Evolutionary conservation across 148 eudicot genomes (phyloP).

Genomic region (Pouteria glomerata): DNA sequence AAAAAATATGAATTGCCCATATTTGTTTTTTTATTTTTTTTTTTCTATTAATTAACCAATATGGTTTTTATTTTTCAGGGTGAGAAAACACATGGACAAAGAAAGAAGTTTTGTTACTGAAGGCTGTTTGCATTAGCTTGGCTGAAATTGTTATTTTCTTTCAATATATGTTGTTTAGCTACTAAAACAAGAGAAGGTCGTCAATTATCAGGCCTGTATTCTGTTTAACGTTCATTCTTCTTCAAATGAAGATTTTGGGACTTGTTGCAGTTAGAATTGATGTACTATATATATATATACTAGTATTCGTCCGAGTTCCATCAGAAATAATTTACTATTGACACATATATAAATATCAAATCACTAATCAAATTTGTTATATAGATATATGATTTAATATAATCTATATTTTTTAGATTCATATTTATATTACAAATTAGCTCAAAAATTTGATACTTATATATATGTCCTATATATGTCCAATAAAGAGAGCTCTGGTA

Average conservation of each 20-base stretch:
- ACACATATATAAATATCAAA: too few species aligned
- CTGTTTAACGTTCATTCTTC: not conserved
- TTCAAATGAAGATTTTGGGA: conserved; percentile 6
- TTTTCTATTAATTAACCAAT: not conserved
- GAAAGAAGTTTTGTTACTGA: not conserved
- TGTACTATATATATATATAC: too few species aligned
- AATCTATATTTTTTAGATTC: too few species aligned
- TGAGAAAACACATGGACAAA: conserved; percentile 17
- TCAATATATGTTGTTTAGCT: not conserved
- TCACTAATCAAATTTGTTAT: too few species aligned
- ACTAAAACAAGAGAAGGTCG: not conserved
- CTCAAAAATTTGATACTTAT: too few species aligned
- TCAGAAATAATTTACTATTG: too few species aligned
- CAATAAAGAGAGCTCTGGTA: too few species aligned
- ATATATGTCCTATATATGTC: too few species aligned
- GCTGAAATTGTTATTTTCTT: not conserved
- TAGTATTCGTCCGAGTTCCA: too few species aligned
- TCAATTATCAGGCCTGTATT: not conserved
- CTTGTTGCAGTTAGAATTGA: not conserved
- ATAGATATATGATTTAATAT: too few species aligned
- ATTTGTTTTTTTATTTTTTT: not conserved
- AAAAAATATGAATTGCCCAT: not conserved
- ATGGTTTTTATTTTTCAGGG: conserved; percentile 7
- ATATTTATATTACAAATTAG: too few species aligned
- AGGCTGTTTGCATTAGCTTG: not conserved